Evolutionary conservation across 805 yeast genomes (phyloP).

Genomic region (Metschnikowia similis): DNA sequence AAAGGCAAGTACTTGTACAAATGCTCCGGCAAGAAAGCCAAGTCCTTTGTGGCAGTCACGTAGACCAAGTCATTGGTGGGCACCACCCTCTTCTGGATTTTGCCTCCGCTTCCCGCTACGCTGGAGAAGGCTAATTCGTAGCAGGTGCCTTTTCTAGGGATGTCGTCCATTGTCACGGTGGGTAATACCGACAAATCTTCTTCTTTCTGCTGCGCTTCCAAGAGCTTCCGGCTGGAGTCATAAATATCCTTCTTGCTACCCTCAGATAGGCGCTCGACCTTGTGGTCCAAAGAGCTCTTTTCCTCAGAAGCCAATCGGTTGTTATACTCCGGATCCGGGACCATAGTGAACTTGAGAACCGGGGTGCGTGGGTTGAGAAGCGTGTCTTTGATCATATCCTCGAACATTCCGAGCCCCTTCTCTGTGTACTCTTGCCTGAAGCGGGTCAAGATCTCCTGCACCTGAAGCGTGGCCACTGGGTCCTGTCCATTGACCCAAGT

Average conservation of each 20-base stretch:
- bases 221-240: conserved; percentile 56
- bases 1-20: conserved; percentile 69
- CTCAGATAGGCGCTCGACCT: conserved; percentile 43
- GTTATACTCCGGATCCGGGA: conserved; percentile 59
- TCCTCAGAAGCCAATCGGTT: conserved; percentile 54
- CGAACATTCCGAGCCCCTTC: conserved; percentile 52
- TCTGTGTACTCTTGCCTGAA: conserved; percentile 59
- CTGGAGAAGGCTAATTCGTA: conserved; percentile 26
- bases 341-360: conserved; percentile 69
- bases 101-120: conserved; percentile 27
- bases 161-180: conserved; percentile 68
- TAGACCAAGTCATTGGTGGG: conserved; percentile 82
- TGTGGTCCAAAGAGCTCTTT: conserved; percentile 40
- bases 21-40: conserved; percentile 56
- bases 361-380: conserved; percentile 46
- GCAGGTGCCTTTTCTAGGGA: conserved; percentile 51
- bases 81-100: conserved; percentile 47
- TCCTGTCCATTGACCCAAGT: conserved; percentile 82
- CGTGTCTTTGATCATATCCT: conserved; percentile 51
- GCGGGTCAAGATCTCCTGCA: conserved; percentile 52
- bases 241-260: conserved; percentile 56
- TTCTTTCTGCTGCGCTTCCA: conserved; percentile 57
- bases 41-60: conserved; percentile 59
- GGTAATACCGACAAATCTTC: conserved; percentile 83
- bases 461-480: conserved; percentile 64